Evolutionary conservation across 108 stramenopile species (phyloP), one percentile per base, ranked within the genome.

Genomic region (Skeletonema potamos): DNA sequence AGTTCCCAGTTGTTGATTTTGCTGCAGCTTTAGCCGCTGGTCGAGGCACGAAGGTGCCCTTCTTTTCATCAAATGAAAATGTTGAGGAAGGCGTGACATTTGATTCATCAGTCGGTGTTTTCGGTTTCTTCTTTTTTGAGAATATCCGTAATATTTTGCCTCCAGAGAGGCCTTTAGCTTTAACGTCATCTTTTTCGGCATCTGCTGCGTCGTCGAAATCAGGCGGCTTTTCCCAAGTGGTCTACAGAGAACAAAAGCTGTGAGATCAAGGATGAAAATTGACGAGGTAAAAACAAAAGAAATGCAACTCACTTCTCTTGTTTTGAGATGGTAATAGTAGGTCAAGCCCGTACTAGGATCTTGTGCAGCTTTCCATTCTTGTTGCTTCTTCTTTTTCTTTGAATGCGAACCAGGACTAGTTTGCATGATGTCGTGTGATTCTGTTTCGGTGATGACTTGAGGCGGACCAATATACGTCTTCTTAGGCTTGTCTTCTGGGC

Each of bases 251-350:
- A 30, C 22, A 67, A 12, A 13, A 13, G 17, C 9, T 11, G 55
- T 27, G 9, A 27, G 46, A 32, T 30, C 12, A 36, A 3, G 46
- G 26, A 1, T 13, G 27, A 15, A 54, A 57, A 15, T 57, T 54
- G 10, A 27, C 8, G 26, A 58, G 5, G 27, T 3, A 15, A 51
- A 33, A 29, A 22, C 39, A 54, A 36, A 46, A 6, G 5, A 36
- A 22, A 29, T 12, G 27, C 76, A 84, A 58, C 84, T 92, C 33
- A 86, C 86, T 62, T 87, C 83, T 33, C 87, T 72, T 17, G 92
- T 89, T 46, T 73, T 69, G 20, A 81, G 67, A 54, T 93, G 86
- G 73, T 93, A 93, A 70, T 88, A 93, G 62, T 93, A 93, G 0
- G 78, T 85, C 10, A 82, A 51, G 6, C 89, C 92, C 28, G 87